These are phyloP conservation scores for Monosporascus sp. DNA, from an alignment of 2,329 filamentous ascomycete species.

Conservation along the genomic window DNA sequence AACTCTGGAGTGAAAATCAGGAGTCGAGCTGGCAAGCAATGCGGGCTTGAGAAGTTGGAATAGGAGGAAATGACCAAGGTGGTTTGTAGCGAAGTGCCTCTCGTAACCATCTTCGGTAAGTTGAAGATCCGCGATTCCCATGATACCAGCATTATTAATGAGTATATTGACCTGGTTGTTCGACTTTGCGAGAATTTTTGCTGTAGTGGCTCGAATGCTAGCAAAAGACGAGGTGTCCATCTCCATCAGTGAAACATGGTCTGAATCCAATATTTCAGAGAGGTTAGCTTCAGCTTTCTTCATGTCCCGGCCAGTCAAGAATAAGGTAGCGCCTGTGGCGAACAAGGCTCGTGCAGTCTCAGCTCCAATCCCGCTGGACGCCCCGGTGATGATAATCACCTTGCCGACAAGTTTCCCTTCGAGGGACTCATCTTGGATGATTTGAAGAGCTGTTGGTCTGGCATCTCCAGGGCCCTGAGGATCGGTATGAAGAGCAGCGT, in stretches of 20 bases:
- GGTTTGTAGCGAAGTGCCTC: conserved; percentile 43
- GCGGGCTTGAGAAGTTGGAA: conserved; percentile 40
- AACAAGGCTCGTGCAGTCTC: conserved; percentile 40
- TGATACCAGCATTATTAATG: conserved; percentile 10
- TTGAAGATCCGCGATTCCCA: background rate
- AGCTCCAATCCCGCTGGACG: conserved; percentile 37
- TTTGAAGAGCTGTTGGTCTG: conserved; percentile 35
- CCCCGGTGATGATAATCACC: conserved; percentile 39
- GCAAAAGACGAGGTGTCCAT: conserved; percentile 6
- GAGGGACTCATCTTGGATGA: conserved; percentile 31
- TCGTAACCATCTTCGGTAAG: conserved; percentile 41
- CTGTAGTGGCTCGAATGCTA: conserved; percentile 3
- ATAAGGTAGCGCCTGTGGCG: conserved; percentile 23
- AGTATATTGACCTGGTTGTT: conserved; percentile 8
- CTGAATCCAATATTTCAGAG: conserved; percentile 7
- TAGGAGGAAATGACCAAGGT: conserved; percentile 47
- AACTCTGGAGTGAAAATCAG: conserved; percentile 36
- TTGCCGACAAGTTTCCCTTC: conserved; percentile 30
- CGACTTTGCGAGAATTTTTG: conserved; percentile 4
- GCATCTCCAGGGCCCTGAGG: conserved; percentile 31
- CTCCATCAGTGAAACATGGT: conserved; percentile 1
- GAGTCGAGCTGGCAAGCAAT: conserved; percentile 32
- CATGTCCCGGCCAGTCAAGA: conserved; percentile 1
- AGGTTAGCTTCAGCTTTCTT: conserved; percentile 5
- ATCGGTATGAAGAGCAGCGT: conserved; percentile 29